Evolutionary conservation across 1,284 basidiomycete species (phyloP).

Genomic region (Waitea zeae): DNA sequence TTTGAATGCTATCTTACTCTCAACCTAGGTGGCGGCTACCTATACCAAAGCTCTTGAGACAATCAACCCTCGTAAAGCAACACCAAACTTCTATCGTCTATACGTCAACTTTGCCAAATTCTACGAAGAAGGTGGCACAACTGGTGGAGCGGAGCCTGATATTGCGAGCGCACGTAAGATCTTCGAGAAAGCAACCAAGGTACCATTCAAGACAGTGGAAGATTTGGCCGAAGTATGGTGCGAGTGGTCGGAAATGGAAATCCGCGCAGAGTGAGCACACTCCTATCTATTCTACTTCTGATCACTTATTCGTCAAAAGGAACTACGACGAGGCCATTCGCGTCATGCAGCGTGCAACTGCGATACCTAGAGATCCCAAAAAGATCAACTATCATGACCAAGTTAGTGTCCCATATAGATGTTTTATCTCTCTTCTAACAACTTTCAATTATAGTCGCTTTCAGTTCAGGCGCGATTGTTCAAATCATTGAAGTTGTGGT

Average conservation of each 20-base stretch:
- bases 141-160: constrained; percentile 65
- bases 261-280: constrained; percentile 66
- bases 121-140: constrained; percentile 88
- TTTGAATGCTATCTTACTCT: constrained; percentile 2
- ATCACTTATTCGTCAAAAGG: constrained; percentile 21
- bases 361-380: constrained; percentile 64
- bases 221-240: constrained; percentile 98
- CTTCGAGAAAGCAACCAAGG: constrained; percentile 80
- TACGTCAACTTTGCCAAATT: constrained; percentile 96
- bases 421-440: constrained; percentile 1
- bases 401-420: too few species aligned
- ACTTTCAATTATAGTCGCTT: constrained; percentile 33
- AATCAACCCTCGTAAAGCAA: constrained; percentile 80
- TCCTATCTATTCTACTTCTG: constrained; percentile 4
- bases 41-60: constrained; percentile 85
- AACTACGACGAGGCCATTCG: constrained; percentile 92
- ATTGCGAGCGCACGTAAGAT: constrained; percentile 81
- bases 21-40: constrained; percentile 68
- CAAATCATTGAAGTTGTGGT: constrained; percentile 98
- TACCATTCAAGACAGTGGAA: constrained; percentile 91
- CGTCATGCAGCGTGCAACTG: constrained; percentile 91
- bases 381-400: constrained; percentile 96
- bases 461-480: constrained; percentile 84
- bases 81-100: constrained; percentile 79
- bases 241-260: constrained; percentile 98